phyloP scores from a whole-genome alignment of 2,329 filamentous ascomycete genomes.

The Paramyrothecium sp. region DNA sequence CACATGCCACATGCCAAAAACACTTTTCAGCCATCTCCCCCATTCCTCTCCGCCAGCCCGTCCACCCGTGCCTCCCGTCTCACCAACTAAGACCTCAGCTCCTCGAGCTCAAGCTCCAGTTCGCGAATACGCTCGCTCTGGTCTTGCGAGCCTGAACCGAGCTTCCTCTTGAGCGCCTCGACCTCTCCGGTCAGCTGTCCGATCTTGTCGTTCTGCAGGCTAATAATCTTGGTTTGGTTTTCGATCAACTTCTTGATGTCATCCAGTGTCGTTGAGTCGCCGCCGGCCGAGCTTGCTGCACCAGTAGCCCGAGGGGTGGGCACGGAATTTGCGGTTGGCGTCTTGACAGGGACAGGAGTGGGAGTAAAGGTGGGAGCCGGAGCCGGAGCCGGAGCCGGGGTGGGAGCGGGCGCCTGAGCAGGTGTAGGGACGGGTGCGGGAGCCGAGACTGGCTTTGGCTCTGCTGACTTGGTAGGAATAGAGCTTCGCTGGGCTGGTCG shows the following conservation, averaged over 20 bases:
- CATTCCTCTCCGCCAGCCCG: too few relatives aligned
- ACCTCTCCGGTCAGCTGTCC: conserved; percentile 68
- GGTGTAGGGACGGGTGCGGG: conserved; percentile 21
- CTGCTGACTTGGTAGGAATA: conserved; percentile 29
- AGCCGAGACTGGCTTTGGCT: conserved; percentile 39
- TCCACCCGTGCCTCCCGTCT: not conserved
- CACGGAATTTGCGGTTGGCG: conserved; percentile 21
- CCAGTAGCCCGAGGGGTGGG: conserved; percentile 22
- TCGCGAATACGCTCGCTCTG: conserved; percentile 68
- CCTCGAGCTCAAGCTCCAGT: conserved; percentile 66
- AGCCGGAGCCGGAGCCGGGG: conserved; percentile 7
- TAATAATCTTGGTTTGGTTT: conserved; percentile 75
- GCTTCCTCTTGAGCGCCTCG: conserved; percentile 75
- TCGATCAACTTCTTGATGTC: conserved; percentile 78
- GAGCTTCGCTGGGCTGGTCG: conserved; percentile 67
- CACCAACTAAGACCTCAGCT: conserved; percentile 51
- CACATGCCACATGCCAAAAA: too few relatives aligned
- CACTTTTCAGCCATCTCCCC: too few relatives aligned
- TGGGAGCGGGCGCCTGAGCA: conserved; percentile 13
- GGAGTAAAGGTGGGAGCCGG: conserved; percentile 14
- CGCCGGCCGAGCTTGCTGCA: conserved; percentile 25
- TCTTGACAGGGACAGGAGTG: conserved; percentile 16
- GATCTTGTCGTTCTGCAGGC: conserved; percentile 75
- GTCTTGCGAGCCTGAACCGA: conserved; percentile 55
- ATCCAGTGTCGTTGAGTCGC: conserved; percentile 63